A percentile compares a stretch with the other conserved stretches of the same genome.
Conservation (phyloP, 805 yeast species). For the Novakomyces olei region DNA sequence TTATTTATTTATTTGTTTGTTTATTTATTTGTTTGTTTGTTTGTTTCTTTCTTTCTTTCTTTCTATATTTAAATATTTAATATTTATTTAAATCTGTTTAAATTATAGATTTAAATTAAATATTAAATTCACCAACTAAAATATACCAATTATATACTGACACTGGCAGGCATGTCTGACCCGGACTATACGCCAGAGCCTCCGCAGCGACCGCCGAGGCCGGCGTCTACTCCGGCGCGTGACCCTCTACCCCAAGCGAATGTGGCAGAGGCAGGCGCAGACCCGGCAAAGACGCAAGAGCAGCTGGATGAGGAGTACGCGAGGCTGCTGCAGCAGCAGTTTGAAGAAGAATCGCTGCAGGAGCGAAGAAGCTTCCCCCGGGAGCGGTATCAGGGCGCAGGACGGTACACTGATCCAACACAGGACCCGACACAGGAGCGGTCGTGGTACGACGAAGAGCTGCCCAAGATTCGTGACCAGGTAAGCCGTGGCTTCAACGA, state of each 20-base stretch:
- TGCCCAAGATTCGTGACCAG: slow-evolving; percentile 37
- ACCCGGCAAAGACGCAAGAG: slow-evolving; percentile 10
- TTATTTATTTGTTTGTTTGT: no score
- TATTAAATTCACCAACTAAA: no score
- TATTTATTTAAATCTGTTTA: no score
- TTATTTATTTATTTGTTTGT: no score
- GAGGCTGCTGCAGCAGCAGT: slow-evolving; percentile 28
- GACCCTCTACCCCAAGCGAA: slow-evolving; percentile 6
- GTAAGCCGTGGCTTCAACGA: slow-evolving; percentile 60
- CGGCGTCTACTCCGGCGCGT: no score
- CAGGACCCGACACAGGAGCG: slow-evolving; percentile 10
- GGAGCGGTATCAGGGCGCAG: slow-evolving; percentile 1
- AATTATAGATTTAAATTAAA: no score
- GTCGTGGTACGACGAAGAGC: slow-evolving; percentile 17
- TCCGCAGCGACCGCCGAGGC: no score
- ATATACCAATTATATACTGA: no score
- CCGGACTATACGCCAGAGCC: no score
- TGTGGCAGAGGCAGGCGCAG: slow-evolving; percentile 12
- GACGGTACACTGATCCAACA: slow-evolving; percentile 3
- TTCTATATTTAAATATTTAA: no score
- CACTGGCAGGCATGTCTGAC: no score
- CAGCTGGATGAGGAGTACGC: slow-evolving; percentile 53
- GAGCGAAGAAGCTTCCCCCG: not conserved
- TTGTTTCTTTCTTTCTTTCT: no score
- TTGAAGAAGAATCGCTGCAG: slow-evolving; percentile 4